Base-by-base conservation (phyloP, 208 protist genomes). In the Porcisia deanei region DNA sequence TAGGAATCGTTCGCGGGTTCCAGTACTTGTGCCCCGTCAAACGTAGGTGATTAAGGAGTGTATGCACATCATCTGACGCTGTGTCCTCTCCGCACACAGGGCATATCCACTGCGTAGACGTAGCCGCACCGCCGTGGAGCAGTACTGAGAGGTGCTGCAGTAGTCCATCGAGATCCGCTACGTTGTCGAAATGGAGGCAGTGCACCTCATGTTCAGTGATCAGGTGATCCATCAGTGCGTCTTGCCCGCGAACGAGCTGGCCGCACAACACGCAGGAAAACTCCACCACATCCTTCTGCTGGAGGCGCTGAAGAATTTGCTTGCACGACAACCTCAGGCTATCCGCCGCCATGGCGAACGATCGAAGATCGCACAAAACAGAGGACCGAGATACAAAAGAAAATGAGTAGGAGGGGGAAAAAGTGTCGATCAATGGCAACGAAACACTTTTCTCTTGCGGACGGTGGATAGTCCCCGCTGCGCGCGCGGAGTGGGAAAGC, bases 211-310 rank as follows among this genome's bases (percentile, higher is more conserved):
- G 91, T 7, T 65, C 61, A 1, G 49, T 70, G 25, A 82, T 81
- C 52, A 90, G 85, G 79, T 96, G 91, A 22, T 88, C 83, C 84
- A 91, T 87, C 41, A 85, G 80, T 0, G 73, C 76, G 41, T 91
- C 84, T 49, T 92, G 82, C 5, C 88, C 89, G 1, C 80, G 72
- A 1, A 91, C 76, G 34, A 57, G 76, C 20, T 82, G 72, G 18
- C 43, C 25, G 64, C 91, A 96, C 16, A 96, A 58, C 1, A 91
- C 49, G 73, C 91, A 96, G 22, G 65, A 1, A 43, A 89, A 85
- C 41, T 88, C 81, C 12, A 78, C 39, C 22, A 80, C 53, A 34
- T 77, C 22, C 30, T 79, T 59, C 64, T 81, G 53, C 61, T 87
- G 79, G 25, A 91, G 73, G 30, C 91, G 89, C 9, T 76, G 75